Evolutionary conservation across 305 asterid species (phyloP), one percentile per base, ranked within the genome.

Genomic region (Ilex paraguariensis): DNA sequence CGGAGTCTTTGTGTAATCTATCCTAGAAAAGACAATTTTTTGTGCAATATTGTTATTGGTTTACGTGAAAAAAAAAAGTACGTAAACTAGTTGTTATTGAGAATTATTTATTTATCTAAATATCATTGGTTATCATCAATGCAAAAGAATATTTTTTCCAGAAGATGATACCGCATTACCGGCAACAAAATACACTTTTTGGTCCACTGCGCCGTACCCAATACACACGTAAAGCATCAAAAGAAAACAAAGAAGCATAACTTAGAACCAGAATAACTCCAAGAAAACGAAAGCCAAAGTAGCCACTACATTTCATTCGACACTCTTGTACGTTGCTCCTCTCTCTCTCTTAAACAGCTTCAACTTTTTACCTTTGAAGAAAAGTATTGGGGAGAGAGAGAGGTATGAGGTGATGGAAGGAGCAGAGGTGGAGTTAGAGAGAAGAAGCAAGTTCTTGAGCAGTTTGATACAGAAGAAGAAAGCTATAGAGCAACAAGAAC

Each of bases 371-470:
- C 59, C 57, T 56, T 57, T 60, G 57, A 44, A 13, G 15, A 13
- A 51, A 14, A 15, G 6, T 64, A 65, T 60, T 55, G 46, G 62
- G 10, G 45, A 55, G 75, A 82, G 73, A 60, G 74, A 51, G 70
- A 31, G 42, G 46, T 54, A 42, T 39, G 21, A 7, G 28, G 59
- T 66, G 10, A 88, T 84, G 92, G 92, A 86, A 71, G 86, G 85
- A 71, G 96, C 93, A 66, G 90, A 81, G 62, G 72, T 66, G 54
- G 96, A 88, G 73, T 49, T 88, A 71, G 95, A 88, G 74, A 82
- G 95, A 64, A 88, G 96, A 61, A 88, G 93, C 77, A 84, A 78
- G 72, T 88, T 86, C 82, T 76, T 88, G 83, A 82, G 66, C 79
- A 79, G 91, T 70, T 75, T 88, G 59, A 88, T 88, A 59, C 59